Evolutionary conservation across 768 basidiomycete genomes (phyloP).

Genomic region (Pulveroboletus sp.): DNA sequence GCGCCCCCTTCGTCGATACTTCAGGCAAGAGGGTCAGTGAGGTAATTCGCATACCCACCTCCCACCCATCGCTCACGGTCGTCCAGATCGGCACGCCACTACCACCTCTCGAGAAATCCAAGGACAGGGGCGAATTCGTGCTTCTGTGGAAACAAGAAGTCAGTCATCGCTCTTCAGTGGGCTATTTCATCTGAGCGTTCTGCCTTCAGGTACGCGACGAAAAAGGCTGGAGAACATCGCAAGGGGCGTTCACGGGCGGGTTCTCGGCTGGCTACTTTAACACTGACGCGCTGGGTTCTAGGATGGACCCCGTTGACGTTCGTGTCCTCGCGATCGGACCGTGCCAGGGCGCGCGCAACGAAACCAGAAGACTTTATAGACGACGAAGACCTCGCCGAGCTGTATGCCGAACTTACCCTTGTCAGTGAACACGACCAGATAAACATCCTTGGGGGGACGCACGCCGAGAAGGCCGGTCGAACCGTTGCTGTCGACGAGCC

Average conservation of each 20-base stretch:
- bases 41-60: constrained; percentile 61
- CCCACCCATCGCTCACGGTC: background rate
- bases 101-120: constrained; percentile 90
- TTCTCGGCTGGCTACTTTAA: constrained; percentile 99
- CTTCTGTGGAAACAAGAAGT: constrained; percentile 98
- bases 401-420: constrained; percentile 67
- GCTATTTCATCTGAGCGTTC: constrained; percentile 18
- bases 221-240: constrained; percentile 85
- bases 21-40: constrained; percentile 71
- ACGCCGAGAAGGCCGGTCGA: constrained; percentile 40
- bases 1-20: constrained; percentile 46
- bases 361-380: constrained; percentile 97
- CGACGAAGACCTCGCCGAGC: constrained; percentile 89
- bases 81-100: constrained; percentile 87
- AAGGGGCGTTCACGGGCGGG: constrained; percentile 97
- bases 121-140: constrained; percentile 91
- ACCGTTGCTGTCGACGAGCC: constrained; percentile 37
- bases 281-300: constrained; percentile 81
- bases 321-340: constrained; percentile 78
- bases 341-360: constrained; percentile 55
- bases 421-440: constrained; percentile 80
- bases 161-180: constrained; percentile 24
- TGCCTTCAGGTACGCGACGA: constrained; percentile 78
- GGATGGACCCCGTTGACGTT: constrained; percentile 96
- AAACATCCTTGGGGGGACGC: constrained; percentile 58